Evolutionary conservation across 345 rosid genomes (phyloP).

Genomic region (Camelina sativa): DNA sequence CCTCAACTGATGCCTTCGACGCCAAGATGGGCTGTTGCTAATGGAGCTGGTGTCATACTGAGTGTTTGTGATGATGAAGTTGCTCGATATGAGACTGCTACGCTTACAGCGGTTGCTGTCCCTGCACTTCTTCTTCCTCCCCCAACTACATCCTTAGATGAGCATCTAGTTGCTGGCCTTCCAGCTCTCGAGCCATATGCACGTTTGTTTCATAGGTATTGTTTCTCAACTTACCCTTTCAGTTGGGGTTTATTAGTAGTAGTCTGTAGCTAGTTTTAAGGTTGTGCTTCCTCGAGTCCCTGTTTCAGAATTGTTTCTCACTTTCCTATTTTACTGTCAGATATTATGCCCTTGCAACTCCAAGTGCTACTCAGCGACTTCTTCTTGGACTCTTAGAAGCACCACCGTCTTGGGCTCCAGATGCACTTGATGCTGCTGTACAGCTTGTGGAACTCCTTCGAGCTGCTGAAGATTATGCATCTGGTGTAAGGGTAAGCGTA

Average conservation of each 20-base stretch:
- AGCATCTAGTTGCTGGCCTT: constrained; percentile 96
- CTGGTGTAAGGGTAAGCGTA: constrained; percentile 84
- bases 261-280: constrained; percentile 12
- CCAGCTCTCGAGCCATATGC: constrained; percentile 99
- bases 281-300: constrained; percentile 21
- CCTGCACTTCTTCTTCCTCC: constrained; percentile 99
- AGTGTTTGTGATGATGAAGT: constrained; percentile 99
- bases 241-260: neutral
- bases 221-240: constrained; percentile 28
- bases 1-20: constrained; percentile 94
- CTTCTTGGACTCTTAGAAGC: constrained; percentile 99
- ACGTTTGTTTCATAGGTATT: constrained; percentile 87
- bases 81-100: constrained; percentile 91
- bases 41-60: constrained; percentile 96
- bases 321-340: constrained; percentile 49
- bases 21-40: constrained; percentile 99
- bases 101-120: constrained; percentile 93
- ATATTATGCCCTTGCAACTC: constrained; percentile 96
- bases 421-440: constrained; percentile 99
- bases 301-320: constrained; percentile 26
- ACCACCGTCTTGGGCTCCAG: constrained; percentile 99
- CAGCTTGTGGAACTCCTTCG: constrained; percentile 99
- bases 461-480: constrained; percentile 96
- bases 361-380: constrained; percentile 97
- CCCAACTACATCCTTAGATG: constrained; percentile 92